These are phyloP conservation scores for Umbilicus rupestris DNA, from an alignment of 164 flowering plant genomes.

Conservation along the genomic window DNA sequence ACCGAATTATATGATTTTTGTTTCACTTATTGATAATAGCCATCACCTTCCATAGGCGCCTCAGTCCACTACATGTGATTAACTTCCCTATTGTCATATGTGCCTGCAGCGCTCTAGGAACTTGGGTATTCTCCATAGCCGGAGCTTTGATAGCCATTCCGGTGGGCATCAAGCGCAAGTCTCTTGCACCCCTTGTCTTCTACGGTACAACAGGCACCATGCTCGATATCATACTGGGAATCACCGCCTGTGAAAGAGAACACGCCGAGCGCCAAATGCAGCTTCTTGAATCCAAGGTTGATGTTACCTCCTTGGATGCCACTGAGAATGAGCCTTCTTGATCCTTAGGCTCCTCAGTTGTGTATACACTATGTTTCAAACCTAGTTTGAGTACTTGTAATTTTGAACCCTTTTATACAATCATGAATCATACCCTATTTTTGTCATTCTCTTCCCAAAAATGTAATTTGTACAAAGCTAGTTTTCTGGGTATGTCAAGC, in stretches of 20 bases:
- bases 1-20: not conserved
- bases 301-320: not conserved
- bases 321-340: not conserved
- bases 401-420: too few species aligned
- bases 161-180: conserved; percentile 78
- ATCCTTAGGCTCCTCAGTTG: not conserved
- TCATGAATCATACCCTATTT: too few species aligned
- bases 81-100: not conserved
- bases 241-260: conserved; percentile 82
- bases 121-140: conserved; percentile 93
- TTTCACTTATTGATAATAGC: not conserved
- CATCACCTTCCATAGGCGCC: not conserved
- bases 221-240: conserved; percentile 93
- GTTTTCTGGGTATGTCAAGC: too few species aligned
- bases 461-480: too few species aligned
- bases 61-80: not conserved
- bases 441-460: too few species aligned
- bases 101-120: conserved; percentile 76
- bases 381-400: too few species aligned
- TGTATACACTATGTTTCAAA: not conserved
- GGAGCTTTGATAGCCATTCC: conserved; percentile 96
- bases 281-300: conserved; percentile 51
- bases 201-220: conserved; percentile 98
- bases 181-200: conserved; percentile 88
- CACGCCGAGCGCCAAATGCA: conserved; percentile 91